These are phyloP conservation scores for Phytopythium helicoides DNA, from an alignment of 352 stramenopile species.

Conservation along the genomic window DNA sequence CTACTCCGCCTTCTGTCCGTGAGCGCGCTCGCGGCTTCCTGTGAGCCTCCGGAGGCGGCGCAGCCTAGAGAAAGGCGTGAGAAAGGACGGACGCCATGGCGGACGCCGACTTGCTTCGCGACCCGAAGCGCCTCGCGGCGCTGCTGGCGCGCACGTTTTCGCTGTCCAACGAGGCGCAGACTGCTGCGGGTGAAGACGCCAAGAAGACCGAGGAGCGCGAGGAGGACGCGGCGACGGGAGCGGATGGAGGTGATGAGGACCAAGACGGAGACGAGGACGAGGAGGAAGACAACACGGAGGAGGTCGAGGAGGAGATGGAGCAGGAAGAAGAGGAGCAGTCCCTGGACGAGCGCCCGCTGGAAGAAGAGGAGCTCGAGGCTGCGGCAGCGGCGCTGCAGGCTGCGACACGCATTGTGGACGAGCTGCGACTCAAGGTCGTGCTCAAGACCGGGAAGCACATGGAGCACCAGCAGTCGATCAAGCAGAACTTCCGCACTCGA, in stretches of 20 bases:
- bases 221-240: slow-evolving; percentile 2
- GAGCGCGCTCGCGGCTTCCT: no score
- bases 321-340: slow-evolving; percentile 12
- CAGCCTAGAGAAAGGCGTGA: no score
- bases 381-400: slow-evolving; percentile 49
- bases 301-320: slow-evolving; percentile 33
- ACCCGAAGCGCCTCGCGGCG: slow-evolving; percentile 41
- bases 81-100: neutral
- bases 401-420: slow-evolving; percentile 50
- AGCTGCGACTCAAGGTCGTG: slow-evolving; percentile 51
- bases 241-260: no score
- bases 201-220: neutral
- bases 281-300: slow-evolving; percentile 35
- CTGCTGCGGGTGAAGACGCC: slow-evolving; percentile 6
- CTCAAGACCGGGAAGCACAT: slow-evolving; percentile 47
- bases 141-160: slow-evolving; percentile 46
- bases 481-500: neutral
- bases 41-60: no score
- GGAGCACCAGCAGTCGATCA: slow-evolving; percentile 21
- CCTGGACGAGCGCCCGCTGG: slow-evolving; percentile 22
- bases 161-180: slow-evolving; percentile 9
- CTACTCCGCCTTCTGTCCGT: no score
- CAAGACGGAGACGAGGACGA: slow-evolving; percentile 46
- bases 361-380: slow-evolving; percentile 42
- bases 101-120: slow-evolving; percentile 18